phyloP scores from a whole-genome alignment of 1,139 yeast species.

The Magnusiomyces ingens region DNA sequence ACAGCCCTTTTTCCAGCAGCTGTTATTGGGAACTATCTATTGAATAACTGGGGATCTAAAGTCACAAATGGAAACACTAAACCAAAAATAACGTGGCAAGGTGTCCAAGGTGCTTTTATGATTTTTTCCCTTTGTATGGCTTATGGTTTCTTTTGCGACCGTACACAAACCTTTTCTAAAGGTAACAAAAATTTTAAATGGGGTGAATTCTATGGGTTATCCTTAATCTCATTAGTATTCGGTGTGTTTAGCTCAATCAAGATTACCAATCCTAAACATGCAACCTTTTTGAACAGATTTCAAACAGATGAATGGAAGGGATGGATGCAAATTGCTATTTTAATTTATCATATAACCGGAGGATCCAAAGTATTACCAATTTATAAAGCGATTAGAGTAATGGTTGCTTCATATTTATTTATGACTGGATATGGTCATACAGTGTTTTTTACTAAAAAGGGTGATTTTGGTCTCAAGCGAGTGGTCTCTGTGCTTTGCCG shows the following conservation, averaged over 20 bases:
- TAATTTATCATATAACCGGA: slow-evolving; percentile 26
- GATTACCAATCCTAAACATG: slow-evolving; percentile 16
- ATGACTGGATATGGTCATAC: slow-evolving; percentile 27
- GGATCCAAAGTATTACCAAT: slow-evolving; percentile 23
- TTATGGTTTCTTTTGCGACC: slow-evolving; percentile 21
- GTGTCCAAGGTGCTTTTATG: slow-evolving; percentile 11
- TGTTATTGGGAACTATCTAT: slow-evolving; percentile 4
- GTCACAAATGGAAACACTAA: neutral
- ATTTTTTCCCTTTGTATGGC: slow-evolving; percentile 16
- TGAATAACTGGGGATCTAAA: neutral
- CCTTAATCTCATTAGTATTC: slow-evolving; percentile 11
- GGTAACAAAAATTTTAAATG: slow-evolving; percentile 20
- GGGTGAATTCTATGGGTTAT: slow-evolving; percentile 17
- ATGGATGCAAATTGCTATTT: slow-evolving; percentile 26
- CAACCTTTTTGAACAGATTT: slow-evolving; percentile 21
- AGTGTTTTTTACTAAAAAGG: slow-evolving; percentile 21
- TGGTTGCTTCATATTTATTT: slow-evolving; percentile 25
- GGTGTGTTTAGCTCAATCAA: slow-evolving; percentile 15
- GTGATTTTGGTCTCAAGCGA: slow-evolving; percentile 23
- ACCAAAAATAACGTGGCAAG: neutral
- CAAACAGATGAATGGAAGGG: slow-evolving; percentile 28
- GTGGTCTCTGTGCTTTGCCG: slow-evolving; percentile 23
- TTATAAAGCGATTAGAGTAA: slow-evolving; percentile 23
- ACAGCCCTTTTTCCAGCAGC: slow-evolving; percentile 6
- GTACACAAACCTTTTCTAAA: slow-evolving; percentile 21